These are phyloP conservation scores for Pichia sp. DNA, from an alignment of 1,139 yeast species.

Conservation along the genomic window DNA sequence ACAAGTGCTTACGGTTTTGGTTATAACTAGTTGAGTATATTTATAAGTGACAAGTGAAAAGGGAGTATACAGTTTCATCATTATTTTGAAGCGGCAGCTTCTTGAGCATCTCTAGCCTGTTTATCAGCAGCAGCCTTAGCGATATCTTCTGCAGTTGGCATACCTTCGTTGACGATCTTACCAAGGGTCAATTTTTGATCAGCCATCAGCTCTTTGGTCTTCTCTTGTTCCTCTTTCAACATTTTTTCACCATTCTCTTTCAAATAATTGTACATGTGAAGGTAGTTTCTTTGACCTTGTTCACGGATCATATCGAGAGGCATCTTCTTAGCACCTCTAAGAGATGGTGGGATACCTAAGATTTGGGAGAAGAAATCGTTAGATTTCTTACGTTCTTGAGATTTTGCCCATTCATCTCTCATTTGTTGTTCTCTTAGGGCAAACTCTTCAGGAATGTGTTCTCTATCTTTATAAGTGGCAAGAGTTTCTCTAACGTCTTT, in stretches of 20 bases:
- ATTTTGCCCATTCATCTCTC: conserved; percentile 63
- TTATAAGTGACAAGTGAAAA: no score
- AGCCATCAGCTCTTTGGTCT: conserved; percentile 73
- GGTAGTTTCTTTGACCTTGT: conserved; percentile 87
- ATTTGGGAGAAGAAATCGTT: conserved; percentile 31
- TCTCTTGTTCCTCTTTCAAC: conserved; percentile 70
- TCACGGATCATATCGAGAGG: conserved; percentile 88
- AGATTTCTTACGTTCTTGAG: conserved; percentile 34
- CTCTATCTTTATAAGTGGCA: conserved; percentile 56
- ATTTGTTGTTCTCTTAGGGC: conserved; percentile 66
- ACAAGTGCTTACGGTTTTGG: no score
- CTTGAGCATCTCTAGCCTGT: conserved; percentile 10
- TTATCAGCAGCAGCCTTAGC: conserved; percentile 46
- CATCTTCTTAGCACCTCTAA: conserved; percentile 58
- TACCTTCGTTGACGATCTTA: conserved; percentile 77
- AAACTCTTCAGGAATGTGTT: conserved; percentile 73
- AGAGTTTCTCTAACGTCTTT: conserved; percentile 88
- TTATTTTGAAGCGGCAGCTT: conserved; percentile 5
- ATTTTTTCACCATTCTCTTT: conserved; percentile 87
- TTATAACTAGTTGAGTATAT: no score
- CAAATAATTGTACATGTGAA: conserved; percentile 73
- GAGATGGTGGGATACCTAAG: conserved; percentile 52
- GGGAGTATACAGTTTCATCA: no score
- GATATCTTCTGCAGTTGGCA: conserved; percentile 80
- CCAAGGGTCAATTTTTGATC: conserved; percentile 73